phyloP scores from a whole-genome alignment of 345 rosid genomes.

The Heritiera fomes region DNA sequence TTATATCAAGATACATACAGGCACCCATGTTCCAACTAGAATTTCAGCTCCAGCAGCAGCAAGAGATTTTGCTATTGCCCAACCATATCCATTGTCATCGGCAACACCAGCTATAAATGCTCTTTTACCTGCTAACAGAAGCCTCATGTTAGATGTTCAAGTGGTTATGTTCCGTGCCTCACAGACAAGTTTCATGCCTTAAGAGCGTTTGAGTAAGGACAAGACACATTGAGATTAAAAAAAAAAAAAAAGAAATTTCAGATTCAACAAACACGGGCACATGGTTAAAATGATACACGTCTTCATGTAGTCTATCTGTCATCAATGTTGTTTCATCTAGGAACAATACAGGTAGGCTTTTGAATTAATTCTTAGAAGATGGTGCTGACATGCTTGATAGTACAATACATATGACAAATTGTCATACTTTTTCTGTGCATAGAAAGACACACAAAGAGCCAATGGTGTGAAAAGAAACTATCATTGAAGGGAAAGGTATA shows the following conservation, averaged over 20 bases:
- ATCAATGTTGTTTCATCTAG: background rate
- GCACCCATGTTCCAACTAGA: conserved; percentile 98
- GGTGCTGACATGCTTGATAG: background rate
- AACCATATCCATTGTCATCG: conserved; percentile 97
- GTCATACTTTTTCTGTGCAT: background rate
- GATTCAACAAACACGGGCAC: background rate
- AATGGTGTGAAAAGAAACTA: background rate
- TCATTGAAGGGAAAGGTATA: background rate
- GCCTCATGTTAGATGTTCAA: background rate
- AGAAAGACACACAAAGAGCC: background rate
- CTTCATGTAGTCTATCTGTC: background rate
- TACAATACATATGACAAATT: background rate
- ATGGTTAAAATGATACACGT: background rate
- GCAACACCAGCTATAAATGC: conserved; percentile 98
- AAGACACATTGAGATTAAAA: background rate
- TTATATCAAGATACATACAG: conserved; percentile 53
- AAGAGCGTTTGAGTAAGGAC: background rate
- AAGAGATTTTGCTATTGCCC: conserved; percentile 99
- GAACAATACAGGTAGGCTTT: background rate
- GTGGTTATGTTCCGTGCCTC: background rate
- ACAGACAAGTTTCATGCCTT: background rate
- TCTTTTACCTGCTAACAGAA: conserved; percentile 69
- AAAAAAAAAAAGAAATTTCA: too few relatives aligned
- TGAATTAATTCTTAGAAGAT: background rate
- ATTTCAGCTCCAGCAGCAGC: conserved; percentile 99